Conservation (phyloP, 331 rosid genomes). For the Quercus phellos region DNA sequence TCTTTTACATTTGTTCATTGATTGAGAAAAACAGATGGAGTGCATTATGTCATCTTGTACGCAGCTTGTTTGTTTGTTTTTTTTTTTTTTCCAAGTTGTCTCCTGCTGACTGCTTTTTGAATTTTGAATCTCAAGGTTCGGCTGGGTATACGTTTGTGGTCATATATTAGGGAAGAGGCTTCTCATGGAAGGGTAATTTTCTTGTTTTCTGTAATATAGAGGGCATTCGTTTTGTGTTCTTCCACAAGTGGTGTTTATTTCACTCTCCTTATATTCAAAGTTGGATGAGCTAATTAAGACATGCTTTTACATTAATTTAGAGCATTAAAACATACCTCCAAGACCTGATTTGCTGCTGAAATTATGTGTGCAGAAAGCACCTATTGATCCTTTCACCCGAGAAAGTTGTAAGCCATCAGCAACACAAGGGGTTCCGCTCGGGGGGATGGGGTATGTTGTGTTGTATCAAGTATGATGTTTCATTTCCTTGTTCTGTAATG, state of each 20-base stretch:
- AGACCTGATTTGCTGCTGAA: conserved; percentile 15
- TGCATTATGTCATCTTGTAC: conserved; percentile 12
- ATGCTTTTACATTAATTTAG: neutral
- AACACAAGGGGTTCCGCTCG: conserved; percentile 99
- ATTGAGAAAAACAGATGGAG: neutral
- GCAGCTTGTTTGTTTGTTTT: neutral
- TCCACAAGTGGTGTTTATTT: neutral
- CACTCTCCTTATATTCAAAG: neutral
- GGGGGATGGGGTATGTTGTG: conserved; percentile 92
- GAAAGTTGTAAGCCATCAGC: conserved; percentile 98
- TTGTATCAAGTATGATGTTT: conserved; percentile 8
- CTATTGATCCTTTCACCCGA: conserved; percentile 95
- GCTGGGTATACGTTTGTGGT: conserved; percentile 89
- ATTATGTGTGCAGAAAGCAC: conserved; percentile 78
- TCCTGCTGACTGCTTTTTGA: conserved; percentile 8
- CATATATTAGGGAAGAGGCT: conserved; percentile 96
- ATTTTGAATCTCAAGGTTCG: conserved; percentile 54
- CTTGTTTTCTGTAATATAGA: conserved; percentile 14
- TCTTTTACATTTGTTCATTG: conserved; percentile 3
- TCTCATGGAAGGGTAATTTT: conserved; percentile 96
- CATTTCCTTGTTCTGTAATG: neutral
- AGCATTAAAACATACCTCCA: conserved; percentile 19
- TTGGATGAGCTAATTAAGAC: neutral
- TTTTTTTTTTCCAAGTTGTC: conserved; percentile 1
- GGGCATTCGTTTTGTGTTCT: conserved; percentile 8